Evolutionary conservation across 192 early-diverging fungal genomes (phyloP).

Genomic region (Coemansia sp.): DNA sequence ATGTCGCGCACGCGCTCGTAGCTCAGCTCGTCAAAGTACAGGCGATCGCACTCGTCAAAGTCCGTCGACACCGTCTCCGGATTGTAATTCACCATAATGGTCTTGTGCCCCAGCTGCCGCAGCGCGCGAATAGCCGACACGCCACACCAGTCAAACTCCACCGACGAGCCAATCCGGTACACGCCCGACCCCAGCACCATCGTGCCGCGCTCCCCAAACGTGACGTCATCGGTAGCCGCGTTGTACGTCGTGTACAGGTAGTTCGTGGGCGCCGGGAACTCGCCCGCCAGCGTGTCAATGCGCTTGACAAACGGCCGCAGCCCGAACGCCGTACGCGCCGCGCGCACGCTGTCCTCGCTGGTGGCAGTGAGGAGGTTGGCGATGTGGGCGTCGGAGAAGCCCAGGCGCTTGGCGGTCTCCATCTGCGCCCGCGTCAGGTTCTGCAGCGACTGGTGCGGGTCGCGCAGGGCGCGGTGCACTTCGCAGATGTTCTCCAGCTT

Average conservation of each 20-base stretch:
- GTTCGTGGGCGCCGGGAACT: slow-evolving; percentile 95
- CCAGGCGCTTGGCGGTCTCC: slow-evolving; percentile 76
- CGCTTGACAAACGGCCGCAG: slow-evolving; percentile 91
- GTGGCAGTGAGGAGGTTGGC: slow-evolving; percentile 49
- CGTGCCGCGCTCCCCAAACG: slow-evolving; percentile 84
- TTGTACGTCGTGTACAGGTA: slow-evolving; percentile 99
- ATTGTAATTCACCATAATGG: slow-evolving; percentile 99
- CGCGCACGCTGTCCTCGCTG: slow-evolving; percentile 72
- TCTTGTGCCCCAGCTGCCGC: slow-evolving; percentile 74
- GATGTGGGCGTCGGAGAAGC: slow-evolving; percentile 91
- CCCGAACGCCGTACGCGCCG: slow-evolving; percentile 65
- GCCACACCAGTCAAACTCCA: slow-evolving; percentile 98
- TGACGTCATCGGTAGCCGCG: slow-evolving; percentile 80
- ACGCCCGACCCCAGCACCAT: slow-evolving; percentile 98
- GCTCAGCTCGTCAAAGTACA: slow-evolving; percentile 97
- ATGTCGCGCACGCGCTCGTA: slow-evolving; percentile 97
- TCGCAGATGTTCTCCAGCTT: slow-evolving; percentile 82
- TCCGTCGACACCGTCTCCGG: slow-evolving; percentile 98
- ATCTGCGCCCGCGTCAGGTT: slow-evolving; percentile 59
- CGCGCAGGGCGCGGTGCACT: slow-evolving; percentile 48
- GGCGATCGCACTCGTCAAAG: slow-evolving; percentile 95
- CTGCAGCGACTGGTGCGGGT: slow-evolving; percentile 58
- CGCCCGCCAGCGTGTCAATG: slow-evolving; percentile 94
- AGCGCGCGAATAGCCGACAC: slow-evolving; percentile 82
- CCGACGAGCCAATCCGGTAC: slow-evolving; percentile 94